Evolutionary conservation across 2,329 filamentous ascomycete genomes (phyloP).

Genomic region (Amphichorda felina): DNA sequence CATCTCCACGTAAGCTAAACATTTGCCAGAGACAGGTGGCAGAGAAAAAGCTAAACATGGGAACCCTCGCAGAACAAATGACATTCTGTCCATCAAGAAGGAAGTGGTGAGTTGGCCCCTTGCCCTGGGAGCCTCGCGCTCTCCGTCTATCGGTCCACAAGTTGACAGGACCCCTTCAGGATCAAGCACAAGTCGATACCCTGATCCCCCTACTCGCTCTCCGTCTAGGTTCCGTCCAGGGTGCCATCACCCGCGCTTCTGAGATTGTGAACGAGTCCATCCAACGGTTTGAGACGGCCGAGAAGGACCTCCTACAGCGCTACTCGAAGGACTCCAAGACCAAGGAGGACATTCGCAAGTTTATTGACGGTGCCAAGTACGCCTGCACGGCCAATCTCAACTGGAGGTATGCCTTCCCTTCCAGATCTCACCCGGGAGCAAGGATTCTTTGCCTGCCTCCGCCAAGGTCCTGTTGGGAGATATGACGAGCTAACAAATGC

Average conservation of each 20-base stretch:
- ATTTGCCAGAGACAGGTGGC: neutral
- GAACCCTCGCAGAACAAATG: neutral
- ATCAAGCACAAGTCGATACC: conserved; percentile 1
- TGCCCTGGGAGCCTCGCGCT: too few species aligned
- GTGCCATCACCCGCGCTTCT: neutral
- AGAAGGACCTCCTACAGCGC: neutral
- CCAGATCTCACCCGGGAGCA: too few species aligned
- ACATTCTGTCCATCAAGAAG: conserved; percentile 2
- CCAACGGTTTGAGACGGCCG: neutral
- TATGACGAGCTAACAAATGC: neutral
- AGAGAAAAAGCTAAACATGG: too few species aligned
- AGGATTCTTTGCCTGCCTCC: too few species aligned
- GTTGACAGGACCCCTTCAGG: neutral
- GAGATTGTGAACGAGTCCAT: neutral
- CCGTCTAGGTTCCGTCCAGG: neutral
- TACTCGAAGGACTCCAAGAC: neutral
- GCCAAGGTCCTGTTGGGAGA: too few species aligned
- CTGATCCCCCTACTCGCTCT: conserved; percentile 1
- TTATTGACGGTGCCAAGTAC: neutral
- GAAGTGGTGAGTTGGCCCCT: conserved; percentile 1
- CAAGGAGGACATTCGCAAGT: neutral
- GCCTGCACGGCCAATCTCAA: neutral
- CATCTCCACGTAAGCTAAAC: neutral
- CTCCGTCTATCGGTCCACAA: too few species aligned
- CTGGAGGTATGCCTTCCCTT: neutral